Evolutionary conservation across 2,329 filamentous ascomycete genomes (phyloP).

Genomic region (Proliferodiscus dingleyae): DNA sequence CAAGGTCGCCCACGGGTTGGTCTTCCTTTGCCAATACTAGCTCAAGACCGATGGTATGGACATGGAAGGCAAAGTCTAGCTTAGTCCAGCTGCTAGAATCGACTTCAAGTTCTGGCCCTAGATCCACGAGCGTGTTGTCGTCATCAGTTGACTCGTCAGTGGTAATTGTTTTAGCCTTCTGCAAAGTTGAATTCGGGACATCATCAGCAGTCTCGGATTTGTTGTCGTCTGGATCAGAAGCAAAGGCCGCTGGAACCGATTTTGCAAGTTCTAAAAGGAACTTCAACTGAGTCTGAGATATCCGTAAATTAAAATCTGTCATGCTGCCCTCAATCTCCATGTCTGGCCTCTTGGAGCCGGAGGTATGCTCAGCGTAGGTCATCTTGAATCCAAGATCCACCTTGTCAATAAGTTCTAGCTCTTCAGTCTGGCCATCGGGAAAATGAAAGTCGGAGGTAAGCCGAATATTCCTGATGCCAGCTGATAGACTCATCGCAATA

Average conservation of each 20-base stretch:
- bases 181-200: constrained; percentile 49
- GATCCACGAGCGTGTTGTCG: constrained; percentile 45
- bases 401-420: constrained; percentile 94
- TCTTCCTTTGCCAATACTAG: constrained; percentile 72
- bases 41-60: constrained; percentile 83
- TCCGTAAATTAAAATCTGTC: constrained; percentile 84
- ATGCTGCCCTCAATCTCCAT: constrained; percentile 87
- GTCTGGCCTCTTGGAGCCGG: constrained; percentile 75
- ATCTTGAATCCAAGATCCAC: constrained; percentile 92
- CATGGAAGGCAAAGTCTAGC: constrained; percentile 85
- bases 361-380: constrained; percentile 81
- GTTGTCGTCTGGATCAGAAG: constrained; percentile 64
- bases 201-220: constrained; percentile 72
- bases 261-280: constrained; percentile 83
- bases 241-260: constrained; percentile 83
- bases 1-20: constrained; percentile 72
- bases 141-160: constrained; percentile 18
- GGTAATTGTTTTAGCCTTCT: constrained; percentile 22
- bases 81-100: constrained; percentile 79
- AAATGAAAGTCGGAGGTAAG: constrained; percentile 90
- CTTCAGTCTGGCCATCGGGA: constrained; percentile 64
- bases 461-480: constrained; percentile 87
- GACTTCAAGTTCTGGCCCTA: constrained; percentile 66
- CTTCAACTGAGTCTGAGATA: constrained; percentile 88
- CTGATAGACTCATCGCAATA: constrained; percentile 82